phyloP scores from a whole-genome alignment of 768 basidiomycete genomes.

The Melanogaster broomeanus region DNA sequence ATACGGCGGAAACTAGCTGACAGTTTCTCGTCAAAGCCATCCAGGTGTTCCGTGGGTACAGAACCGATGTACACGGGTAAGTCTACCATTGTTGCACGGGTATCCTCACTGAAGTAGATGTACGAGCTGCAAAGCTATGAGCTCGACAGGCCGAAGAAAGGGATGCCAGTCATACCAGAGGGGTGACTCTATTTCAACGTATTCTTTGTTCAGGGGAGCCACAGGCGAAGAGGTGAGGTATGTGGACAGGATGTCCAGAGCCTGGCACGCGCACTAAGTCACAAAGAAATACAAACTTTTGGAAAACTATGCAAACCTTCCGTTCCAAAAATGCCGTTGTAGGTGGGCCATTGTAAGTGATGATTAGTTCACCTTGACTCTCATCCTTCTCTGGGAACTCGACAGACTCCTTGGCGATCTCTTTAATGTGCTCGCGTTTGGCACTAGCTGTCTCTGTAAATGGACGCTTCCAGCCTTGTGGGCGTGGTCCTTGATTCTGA shows the following conservation, averaged over 20 bases:
- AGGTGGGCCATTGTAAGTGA: slow-evolving; percentile 79
- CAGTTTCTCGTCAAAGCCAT: slow-evolving; percentile 69
- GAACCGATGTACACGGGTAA: slow-evolving; percentile 80
- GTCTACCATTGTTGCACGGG: slow-evolving; percentile 69
- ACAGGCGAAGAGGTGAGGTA: slow-evolving; percentile 87
- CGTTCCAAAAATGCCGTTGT: slow-evolving; percentile 70
- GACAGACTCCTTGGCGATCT: slow-evolving; percentile 61
- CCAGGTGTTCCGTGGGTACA: slow-evolving; percentile 78
- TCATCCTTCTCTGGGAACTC: slow-evolving; percentile 98
- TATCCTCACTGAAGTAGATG: slow-evolving; percentile 82
- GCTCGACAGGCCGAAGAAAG: slow-evolving; percentile 3
- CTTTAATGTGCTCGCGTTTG: slow-evolving; percentile 50
- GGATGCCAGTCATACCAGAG: slow-evolving; percentile 60
- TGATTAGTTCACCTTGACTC: slow-evolving; percentile 83
- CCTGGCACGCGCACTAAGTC: slow-evolving; percentile 42
- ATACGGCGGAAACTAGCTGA: slow-evolving; percentile 70
- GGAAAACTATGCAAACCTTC: slow-evolving; percentile 45
- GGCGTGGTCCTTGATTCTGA: slow-evolving; percentile 68
- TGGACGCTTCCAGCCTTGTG: slow-evolving; percentile 88
- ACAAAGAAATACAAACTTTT: background rate
- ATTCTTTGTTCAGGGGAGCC: slow-evolving; percentile 87
- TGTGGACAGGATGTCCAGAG: slow-evolving; percentile 80
- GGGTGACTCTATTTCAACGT: slow-evolving; percentile 87
- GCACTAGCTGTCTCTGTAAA: slow-evolving; percentile 88
- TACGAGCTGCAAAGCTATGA: slow-evolving; percentile 57